phyloP scores from a whole-genome alignment of 768 basidiomycete species.

The Termitomyces heimii region DNA sequence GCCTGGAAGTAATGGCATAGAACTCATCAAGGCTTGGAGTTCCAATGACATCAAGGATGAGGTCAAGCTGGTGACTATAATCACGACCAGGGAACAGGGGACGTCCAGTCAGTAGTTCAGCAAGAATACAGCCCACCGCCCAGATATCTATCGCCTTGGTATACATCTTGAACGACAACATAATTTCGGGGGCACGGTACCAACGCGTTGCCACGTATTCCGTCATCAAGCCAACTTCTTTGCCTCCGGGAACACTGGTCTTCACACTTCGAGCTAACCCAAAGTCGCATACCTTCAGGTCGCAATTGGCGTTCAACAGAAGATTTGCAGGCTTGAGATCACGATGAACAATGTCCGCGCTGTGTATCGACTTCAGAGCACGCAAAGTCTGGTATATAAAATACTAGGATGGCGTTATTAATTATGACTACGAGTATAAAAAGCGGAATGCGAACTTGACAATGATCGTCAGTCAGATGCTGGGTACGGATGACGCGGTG shows the following conservation, averaged over 20 bases:
- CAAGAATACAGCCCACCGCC: conserved; percentile 84
- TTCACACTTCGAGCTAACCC: conserved; percentile 85
- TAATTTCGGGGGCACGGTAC: conserved; percentile 99
- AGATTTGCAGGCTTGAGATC: conserved; percentile 97
- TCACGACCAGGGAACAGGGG: conserved; percentile 95
- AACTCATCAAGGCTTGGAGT: conserved; percentile 97
- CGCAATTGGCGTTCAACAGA: conserved; percentile 93
- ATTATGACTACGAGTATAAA: background rate
- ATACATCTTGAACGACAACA: conserved; percentile 99
- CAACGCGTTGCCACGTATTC: conserved; percentile 98
- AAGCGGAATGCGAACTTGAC: conserved; percentile 43
- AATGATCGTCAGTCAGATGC: conserved; percentile 86
- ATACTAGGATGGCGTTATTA: conserved; percentile 43
- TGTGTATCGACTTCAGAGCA: conserved; percentile 93
- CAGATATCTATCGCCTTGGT: conserved; percentile 93
- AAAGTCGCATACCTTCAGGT: conserved; percentile 94
- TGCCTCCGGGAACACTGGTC: conserved; percentile 79
- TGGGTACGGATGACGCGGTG: conserved; percentile 91
- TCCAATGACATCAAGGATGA: conserved; percentile 95
- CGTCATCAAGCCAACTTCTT: conserved; percentile 87
- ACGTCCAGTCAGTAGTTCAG: conserved; percentile 93
- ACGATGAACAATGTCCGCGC: conserved; percentile 92
- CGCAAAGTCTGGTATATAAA: conserved; percentile 93
- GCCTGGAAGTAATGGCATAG: conserved; percentile 89
- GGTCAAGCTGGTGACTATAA: conserved; percentile 93